phyloP scores from a whole-genome alignment of 2,329 filamentous ascomycete species.

The Neonectria sp. region DNA sequence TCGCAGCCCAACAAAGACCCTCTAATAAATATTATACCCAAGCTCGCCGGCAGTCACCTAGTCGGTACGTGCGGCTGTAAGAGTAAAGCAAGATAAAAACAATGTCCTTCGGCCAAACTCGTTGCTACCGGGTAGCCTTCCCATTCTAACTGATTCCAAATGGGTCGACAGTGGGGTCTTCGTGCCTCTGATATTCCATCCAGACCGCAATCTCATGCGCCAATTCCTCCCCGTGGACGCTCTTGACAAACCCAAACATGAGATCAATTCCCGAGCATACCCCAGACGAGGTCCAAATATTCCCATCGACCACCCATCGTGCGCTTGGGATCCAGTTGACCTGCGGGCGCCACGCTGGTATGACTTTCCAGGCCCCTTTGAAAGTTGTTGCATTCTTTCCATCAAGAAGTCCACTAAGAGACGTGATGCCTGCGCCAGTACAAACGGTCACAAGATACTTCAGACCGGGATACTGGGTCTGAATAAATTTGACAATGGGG shows the following conservation, averaged over 20 bases:
- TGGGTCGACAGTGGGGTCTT: constrained; percentile 64
- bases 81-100: too few species aligned
- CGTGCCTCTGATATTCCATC: constrained; percentile 68
- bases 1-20: too few species aligned
- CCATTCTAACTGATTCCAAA: constrained; percentile 52
- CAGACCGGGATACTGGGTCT: constrained; percentile 54
- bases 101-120: too few species aligned
- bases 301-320: constrained; percentile 71
- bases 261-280: constrained; percentile 75
- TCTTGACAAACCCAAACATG: constrained; percentile 69
- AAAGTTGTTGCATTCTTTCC: constrained; percentile 71
- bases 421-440: constrained; percentile 68
- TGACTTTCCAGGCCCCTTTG: constrained; percentile 63
- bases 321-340: constrained; percentile 68
- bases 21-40: too few species aligned
- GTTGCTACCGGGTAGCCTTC: too few species aligned
- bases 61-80: too few species aligned
- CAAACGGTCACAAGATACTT: constrained; percentile 70
- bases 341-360: constrained; percentile 55
- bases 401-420: constrained; percentile 67
- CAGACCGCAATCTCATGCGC: constrained; percentile 62
- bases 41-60: too few species aligned
- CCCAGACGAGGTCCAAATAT: constrained; percentile 71
- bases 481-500: constrained; percentile 58
- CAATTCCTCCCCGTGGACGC: constrained; percentile 65